Conservation (phyloP, 2,329 filamentous ascomycete genomes). For the Phialophora chinensis region DNA sequence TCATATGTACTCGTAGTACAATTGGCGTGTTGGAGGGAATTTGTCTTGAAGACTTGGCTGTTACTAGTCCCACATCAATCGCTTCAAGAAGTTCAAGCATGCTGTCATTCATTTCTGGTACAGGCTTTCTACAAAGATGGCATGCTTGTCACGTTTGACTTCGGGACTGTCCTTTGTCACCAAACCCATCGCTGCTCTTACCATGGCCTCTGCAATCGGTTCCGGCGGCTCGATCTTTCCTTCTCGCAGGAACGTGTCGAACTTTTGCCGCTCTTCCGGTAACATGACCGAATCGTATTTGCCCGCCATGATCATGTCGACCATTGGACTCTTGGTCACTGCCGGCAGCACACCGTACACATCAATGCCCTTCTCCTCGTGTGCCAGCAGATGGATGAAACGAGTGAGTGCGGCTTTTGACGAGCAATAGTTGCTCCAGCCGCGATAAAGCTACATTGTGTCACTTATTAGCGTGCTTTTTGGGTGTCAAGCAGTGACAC, state of each 20-base stretch:
- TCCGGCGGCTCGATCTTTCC: slow-evolving; percentile 4
- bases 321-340: slow-evolving; percentile 6
- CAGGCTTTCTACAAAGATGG: too few relatives aligned
- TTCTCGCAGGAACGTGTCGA: neutral
- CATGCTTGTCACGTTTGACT: too few relatives aligned
- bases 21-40: too few relatives aligned
- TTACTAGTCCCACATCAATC: too few relatives aligned
- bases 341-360: slow-evolving; percentile 9
- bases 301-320: neutral
- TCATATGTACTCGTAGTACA: too few relatives aligned
- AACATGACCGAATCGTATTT: slow-evolving; percentile 11
- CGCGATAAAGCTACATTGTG: neutral
- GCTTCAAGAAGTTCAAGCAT: too few relatives aligned
- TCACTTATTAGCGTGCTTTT: too few relatives aligned
- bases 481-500: too few relatives aligned
- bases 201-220: slow-evolving; percentile 6
- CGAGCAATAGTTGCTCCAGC: slow-evolving; percentile 13
- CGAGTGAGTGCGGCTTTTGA: slow-evolving; percentile 6
- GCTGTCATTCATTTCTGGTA: too few relatives aligned
- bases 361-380: slow-evolving; percentile 1
- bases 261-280: slow-evolving; percentile 3
- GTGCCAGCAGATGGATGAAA: slow-evolving; percentile 2
- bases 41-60: too few relatives aligned
- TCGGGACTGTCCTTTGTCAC: too few relatives aligned
- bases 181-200: neutral